phyloP scores from a whole-genome alignment of 2,329 filamentous ascomycete species.

The Mollisiaceae sp. region DNA sequence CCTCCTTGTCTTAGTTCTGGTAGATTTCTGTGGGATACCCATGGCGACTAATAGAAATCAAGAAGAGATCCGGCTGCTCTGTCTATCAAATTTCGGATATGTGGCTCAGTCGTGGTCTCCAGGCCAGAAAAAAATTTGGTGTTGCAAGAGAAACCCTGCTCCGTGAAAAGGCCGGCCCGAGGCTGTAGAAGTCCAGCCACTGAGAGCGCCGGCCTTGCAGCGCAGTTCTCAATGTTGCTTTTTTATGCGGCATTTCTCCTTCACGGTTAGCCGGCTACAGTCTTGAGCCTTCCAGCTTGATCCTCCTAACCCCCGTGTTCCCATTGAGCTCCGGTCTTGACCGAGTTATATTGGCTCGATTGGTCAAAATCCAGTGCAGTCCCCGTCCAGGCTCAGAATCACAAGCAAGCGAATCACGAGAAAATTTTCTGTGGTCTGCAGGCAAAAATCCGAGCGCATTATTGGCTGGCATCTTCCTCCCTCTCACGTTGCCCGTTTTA shows the following conservation, averaged over 20 bases:
- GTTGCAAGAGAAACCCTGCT: background rate
- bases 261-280: constrained; percentile 6
- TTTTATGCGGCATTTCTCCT: constrained; percentile 14
- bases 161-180: constrained; percentile 16
- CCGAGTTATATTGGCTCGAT: background rate
- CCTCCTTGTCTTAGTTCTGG: constrained; percentile 76
- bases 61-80: background rate
- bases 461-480: background rate
- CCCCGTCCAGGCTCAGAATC: background rate
- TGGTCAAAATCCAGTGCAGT: no score
- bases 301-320: background rate
- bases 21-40: constrained; percentile 70
- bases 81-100: constrained; percentile 14
- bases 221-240: background rate
- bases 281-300: background rate
- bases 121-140: constrained; percentile 19
- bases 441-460: background rate
- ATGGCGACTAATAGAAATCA: constrained; percentile 42
- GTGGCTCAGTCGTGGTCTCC: constrained; percentile 18
- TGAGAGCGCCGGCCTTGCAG: constrained; percentile 4
- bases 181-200: constrained; percentile 16
- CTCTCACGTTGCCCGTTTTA: background rate
- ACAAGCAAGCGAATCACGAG: constrained; percentile 11
- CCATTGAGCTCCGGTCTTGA: constrained; percentile 2
- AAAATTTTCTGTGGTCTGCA: constrained; percentile 22